Evolutionary conservation across 2,329 filamentous ascomycete species (phyloP).

Genomic region (Fusarium citri): DNA sequence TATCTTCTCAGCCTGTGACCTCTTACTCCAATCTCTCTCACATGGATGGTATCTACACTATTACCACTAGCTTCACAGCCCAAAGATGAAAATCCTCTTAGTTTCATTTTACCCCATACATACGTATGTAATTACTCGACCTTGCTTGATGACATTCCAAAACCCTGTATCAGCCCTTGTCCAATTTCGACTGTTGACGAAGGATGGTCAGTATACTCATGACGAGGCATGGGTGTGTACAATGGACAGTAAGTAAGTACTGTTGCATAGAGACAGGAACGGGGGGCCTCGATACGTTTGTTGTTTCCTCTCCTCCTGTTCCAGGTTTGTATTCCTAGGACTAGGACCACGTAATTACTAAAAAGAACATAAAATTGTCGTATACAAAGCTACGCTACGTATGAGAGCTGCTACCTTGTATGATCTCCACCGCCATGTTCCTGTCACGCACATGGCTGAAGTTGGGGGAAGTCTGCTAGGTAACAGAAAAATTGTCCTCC

Average conservation of each 20-base stretch:
- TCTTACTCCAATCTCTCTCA: background rate
- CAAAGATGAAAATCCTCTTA: slow-evolving; percentile 12
- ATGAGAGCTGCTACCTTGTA: background rate
- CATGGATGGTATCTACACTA: background rate
- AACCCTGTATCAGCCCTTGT: slow-evolving; percentile 23
- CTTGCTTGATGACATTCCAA: slow-evolving; percentile 28
- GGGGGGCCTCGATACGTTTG: background rate
- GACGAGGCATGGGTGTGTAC: slow-evolving; percentile 4
- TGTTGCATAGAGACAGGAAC: background rate
- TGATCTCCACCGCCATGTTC: slow-evolving; percentile 24
- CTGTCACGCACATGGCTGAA: slow-evolving; percentile 20
- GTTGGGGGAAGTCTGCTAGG: slow-evolving; percentile 4
- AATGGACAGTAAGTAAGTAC: background rate
- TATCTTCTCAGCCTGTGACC: background rate
- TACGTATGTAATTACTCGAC: slow-evolving; percentile 6
- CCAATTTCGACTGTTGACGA: slow-evolving; percentile 20
- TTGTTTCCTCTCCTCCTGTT: background rate
- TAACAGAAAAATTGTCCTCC: background rate
- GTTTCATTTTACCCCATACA: slow-evolving; percentile 29
- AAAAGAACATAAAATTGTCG: background rate
- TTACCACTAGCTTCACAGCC: background rate
- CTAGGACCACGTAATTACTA: background rate
- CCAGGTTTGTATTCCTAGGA: background rate
- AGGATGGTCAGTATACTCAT: background rate
- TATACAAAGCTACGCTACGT: background rate